phyloP scores from a whole-genome alignment of 2,329 filamentous ascomycete genomes.

The Myriosclerotinia curreyana region DNA sequence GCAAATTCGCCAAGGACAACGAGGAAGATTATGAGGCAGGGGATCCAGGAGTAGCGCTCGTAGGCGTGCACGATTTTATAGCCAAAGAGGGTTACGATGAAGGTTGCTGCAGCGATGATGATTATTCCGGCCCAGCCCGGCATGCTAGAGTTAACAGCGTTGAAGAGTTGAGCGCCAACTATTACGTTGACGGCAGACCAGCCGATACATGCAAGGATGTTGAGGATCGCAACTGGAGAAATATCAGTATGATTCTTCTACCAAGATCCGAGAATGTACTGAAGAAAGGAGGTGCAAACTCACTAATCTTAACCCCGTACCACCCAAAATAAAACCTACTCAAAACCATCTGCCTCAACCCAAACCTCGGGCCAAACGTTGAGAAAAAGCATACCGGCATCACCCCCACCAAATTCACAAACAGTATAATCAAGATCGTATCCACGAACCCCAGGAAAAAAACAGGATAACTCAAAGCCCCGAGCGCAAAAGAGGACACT shows the following conservation, averaged over 20 bases:
- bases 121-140: slow-evolving; percentile 73
- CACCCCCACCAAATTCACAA: slow-evolving; percentile 73
- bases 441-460: slow-evolving; percentile 72
- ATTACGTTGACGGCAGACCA: slow-evolving; percentile 78
- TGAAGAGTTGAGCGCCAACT: slow-evolving; percentile 73
- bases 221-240: slow-evolving; percentile 59
- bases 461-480: slow-evolving; percentile 63
- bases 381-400: slow-evolving; percentile 74
- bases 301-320: slow-evolving; percentile 65
- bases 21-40: slow-evolving; percentile 69
- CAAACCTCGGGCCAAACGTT: slow-evolving; percentile 71
- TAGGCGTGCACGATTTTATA: slow-evolving; percentile 75
- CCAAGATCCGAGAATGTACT: slow-evolving; percentile 12
- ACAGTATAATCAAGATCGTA: slow-evolving; percentile 66
- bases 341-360: slow-evolving; percentile 77
- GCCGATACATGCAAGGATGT: slow-evolving; percentile 67
- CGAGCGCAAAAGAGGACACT: slow-evolving; percentile 72
- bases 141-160: slow-evolving; percentile 67
- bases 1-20: slow-evolving; percentile 68
- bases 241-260: background rate
- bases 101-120: slow-evolving; percentile 66
- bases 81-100: slow-evolving; percentile 69
- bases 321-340: slow-evolving; percentile 75
- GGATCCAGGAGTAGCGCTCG: slow-evolving; percentile 73
- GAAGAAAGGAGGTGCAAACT: slow-evolving; percentile 34